phyloP scores from a whole-genome alignment of 2,329 filamentous ascomycete species.

The Clarireedia hainanense region DNA sequence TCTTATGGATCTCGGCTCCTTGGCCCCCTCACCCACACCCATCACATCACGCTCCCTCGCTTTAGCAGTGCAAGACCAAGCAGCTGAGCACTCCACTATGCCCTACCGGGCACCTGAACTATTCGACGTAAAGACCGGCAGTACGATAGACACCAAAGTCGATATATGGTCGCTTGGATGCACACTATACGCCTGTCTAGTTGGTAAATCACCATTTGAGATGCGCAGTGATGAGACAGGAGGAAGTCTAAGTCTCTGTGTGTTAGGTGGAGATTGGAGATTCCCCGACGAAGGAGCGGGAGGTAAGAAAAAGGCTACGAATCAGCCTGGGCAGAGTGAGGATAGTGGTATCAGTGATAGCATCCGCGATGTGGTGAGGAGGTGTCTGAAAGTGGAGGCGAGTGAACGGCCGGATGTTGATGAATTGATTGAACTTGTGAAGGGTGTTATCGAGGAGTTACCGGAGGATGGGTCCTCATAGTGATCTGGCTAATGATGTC shows the following conservation, averaged over 20 bases:
- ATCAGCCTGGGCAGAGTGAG: conserved; percentile 26
- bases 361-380: conserved; percentile 80
- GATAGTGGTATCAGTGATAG: conserved; percentile 61
- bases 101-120: conserved; percentile 95
- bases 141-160: conserved; percentile 87
- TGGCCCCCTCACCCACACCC: conserved; percentile 77
- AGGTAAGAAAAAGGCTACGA: conserved; percentile 35
- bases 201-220: conserved; percentile 96
- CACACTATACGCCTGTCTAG: conserved; percentile 93
- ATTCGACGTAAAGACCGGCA: conserved; percentile 93
- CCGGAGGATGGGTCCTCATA: conserved; percentile 47
- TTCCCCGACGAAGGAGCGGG: conserved; percentile 81
- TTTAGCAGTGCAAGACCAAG: conserved; percentile 85
- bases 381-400: conserved; percentile 80
- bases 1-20: conserved; percentile 92
- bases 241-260: conserved; percentile 84
- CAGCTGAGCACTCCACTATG: conserved; percentile 97
- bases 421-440: conserved; percentile 72
- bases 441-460: conserved; percentile 59
- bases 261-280: conserved; percentile 89
- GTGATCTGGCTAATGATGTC: neutral
- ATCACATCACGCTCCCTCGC: conserved; percentile 88
- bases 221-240: conserved; percentile 93
- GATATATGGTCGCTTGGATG: conserved; percentile 98
- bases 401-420: conserved; percentile 80